Evolutionary conservation across 805 yeast genomes (phyloP).

Genomic region (Brettanomyces nanus): DNA sequence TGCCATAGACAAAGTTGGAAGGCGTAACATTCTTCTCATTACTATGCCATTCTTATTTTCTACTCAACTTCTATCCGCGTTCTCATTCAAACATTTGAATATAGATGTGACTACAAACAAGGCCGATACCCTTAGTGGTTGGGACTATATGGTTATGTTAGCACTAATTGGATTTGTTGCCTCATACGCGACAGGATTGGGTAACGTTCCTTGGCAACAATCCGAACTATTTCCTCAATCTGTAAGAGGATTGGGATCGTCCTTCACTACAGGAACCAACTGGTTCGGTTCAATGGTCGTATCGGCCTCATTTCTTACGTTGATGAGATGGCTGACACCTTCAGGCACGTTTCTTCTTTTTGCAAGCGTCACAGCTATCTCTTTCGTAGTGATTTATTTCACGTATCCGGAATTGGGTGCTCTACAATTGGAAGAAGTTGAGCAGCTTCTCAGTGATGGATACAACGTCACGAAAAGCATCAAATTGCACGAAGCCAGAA

Average conservation of each 20-base stretch:
- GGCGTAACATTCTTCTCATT: slow-evolving; percentile 38
- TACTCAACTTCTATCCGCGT: slow-evolving; percentile 42
- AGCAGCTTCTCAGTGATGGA: slow-evolving; percentile 35
- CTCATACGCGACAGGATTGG: slow-evolving; percentile 46
- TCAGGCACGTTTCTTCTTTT: slow-evolving; percentile 42
- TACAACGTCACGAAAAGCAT: slow-evolving; percentile 38
- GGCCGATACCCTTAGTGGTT: slow-evolving; percentile 20
- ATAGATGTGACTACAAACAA: slow-evolving; percentile 21
- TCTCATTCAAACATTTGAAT: slow-evolving; percentile 38
- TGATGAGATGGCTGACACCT: slow-evolving; percentile 44
- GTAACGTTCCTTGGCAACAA: slow-evolving; percentile 54
- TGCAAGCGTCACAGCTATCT: slow-evolving; percentile 34
- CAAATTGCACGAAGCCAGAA: slow-evolving; percentile 22
- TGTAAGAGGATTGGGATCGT: slow-evolving; percentile 43
- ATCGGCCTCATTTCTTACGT: slow-evolving; percentile 43
- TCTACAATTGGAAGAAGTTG: slow-evolving; percentile 45
- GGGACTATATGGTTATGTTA: slow-evolving; percentile 39
- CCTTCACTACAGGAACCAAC: slow-evolving; percentile 26
- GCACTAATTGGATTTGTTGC: slow-evolving; percentile 44
- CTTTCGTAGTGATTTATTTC: slow-evolving; percentile 38
- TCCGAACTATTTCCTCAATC: slow-evolving; percentile 49
- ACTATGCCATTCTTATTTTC: slow-evolving; percentile 39
- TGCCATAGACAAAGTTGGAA: slow-evolving; percentile 43
- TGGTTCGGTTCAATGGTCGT: slow-evolving; percentile 50
- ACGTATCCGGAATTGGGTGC: slow-evolving; percentile 46